A percentile compares a stretch with the other conserved stretches of the same genome.
Evolutionary conservation across 441 rosid genomes (phyloP).

Genomic region (Francoa sonchifolia): DNA sequence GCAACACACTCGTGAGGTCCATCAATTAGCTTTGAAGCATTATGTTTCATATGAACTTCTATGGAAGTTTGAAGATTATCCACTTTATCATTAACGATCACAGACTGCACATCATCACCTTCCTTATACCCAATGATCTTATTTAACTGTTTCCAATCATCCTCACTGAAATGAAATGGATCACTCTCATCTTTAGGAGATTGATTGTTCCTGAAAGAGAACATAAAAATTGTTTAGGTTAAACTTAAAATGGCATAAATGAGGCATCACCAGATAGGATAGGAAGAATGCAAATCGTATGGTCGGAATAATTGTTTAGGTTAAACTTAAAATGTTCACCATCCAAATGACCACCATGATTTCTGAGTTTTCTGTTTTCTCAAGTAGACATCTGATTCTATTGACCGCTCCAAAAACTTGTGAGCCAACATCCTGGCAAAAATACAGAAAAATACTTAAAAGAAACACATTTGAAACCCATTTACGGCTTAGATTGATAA

Average conservation of each 20-base stretch:
- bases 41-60: conserved; percentile 90
- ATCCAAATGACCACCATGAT: conserved; percentile 97
- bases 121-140: conserved; percentile 85
- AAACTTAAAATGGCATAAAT: background rate
- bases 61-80: conserved; percentile 65
- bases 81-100: conserved; percentile 35
- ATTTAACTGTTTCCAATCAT: conserved; percentile 92
- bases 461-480: no score
- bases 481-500: no score
- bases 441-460: conserved; percentile 1
- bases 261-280: conserved; percentile 7
- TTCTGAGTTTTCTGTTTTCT: conserved; percentile 61
- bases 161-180: conserved; percentile 60
- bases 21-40: conserved; percentile 87
- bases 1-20: conserved; percentile 59
- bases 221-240: conserved; percentile 10
- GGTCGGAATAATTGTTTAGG: conserved; percentile 7
- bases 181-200: conserved; percentile 61
- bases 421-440: conserved; percentile 90
- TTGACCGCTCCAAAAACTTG: conserved; percentile 73
- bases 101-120: conserved; percentile 45
- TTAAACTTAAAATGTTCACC: conserved; percentile 49
- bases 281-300: conserved; percentile 7
- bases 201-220: conserved; percentile 47
- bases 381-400: conserved; percentile 39